Conservation (phyloP, 2,329 filamentous ascomycete species). For the Apiospora koreana region DNA sequence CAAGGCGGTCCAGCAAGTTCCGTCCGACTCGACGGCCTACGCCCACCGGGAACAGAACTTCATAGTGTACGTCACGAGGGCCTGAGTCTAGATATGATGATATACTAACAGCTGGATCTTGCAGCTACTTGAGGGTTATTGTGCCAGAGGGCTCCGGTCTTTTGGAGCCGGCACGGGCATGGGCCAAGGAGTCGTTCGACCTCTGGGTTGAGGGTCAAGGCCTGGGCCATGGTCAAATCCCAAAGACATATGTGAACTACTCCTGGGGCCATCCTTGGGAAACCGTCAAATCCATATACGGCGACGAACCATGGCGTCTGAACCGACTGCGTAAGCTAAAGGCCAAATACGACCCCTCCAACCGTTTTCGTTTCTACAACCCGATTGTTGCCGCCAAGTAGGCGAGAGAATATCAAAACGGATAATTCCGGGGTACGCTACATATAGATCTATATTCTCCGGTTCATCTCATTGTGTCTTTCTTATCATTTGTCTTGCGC, state of each 20-base stretch:
- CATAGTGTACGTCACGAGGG: too few relatives aligned
- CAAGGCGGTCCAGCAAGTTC: constrained; percentile 12
- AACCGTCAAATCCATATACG: constrained; percentile 21
- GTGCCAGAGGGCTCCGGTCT: too few relatives aligned
- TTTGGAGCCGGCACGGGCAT: constrained; percentile 14
- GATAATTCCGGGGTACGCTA: too few relatives aligned
- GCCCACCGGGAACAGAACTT: constrained; percentile 22
- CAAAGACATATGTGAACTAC: constrained; percentile 31
- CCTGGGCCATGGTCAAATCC: too few relatives aligned
- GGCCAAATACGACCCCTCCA: constrained; percentile 36
- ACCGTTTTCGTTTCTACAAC: constrained; percentile 21
- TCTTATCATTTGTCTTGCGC: too few relatives aligned
- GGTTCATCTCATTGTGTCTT: too few relatives aligned
- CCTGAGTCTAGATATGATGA: too few relatives aligned
- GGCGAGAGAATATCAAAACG: too few relatives aligned
- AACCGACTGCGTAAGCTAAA: constrained; percentile 32
- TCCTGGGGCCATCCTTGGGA: constrained; percentile 24
- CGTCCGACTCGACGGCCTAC: constrained; percentile 19
- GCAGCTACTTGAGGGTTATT: too few relatives aligned
- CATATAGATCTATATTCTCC: too few relatives aligned
- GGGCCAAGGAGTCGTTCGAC: constrained; percentile 15
- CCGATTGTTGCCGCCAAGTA: too few relatives aligned
- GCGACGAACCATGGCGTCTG: constrained; percentile 31
- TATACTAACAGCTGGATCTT: too few relatives aligned
- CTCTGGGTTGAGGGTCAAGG: constrained; percentile 25